These are phyloP conservation scores for Martensiomyces pterosporus DNA, from an alignment of 192 early-diverging fungal genomes.

Conservation along the genomic window DNA sequence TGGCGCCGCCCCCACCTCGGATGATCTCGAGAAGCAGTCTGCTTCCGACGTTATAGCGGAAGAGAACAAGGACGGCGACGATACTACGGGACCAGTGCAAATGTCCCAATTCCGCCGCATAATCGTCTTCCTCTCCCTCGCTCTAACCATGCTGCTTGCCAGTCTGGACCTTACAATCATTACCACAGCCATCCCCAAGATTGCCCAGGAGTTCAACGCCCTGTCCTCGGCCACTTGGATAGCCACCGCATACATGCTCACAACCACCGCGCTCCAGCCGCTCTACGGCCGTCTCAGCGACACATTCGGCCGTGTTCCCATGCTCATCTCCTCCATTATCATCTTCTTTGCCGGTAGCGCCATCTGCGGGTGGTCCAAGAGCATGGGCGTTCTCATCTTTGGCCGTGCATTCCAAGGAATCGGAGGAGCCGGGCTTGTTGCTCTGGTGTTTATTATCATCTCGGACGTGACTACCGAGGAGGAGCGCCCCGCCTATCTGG, in stretches of 20 bases:
- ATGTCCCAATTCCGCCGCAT: conserved; percentile 20
- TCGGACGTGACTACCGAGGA: conserved; percentile 54
- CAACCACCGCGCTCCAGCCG: conserved; percentile 70
- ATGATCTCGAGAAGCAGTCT: conserved; percentile 1
- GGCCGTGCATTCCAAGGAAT: conserved; percentile 62
- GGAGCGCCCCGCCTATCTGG: conserved; percentile 26
- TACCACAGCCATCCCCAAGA: conserved; percentile 57
- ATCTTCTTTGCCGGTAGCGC: conserved; percentile 55
- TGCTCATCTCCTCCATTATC: conserved; percentile 51
- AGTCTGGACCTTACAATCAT: conserved; percentile 62
- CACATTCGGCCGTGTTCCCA: conserved; percentile 70
- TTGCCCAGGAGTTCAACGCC: conserved; percentile 53
- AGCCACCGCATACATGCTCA: conserved; percentile 64
- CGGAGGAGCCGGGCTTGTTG: conserved; percentile 64
- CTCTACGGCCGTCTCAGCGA: conserved; percentile 76
- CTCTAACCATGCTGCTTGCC: conserved; percentile 55
- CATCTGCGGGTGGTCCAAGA: conserved; percentile 50
- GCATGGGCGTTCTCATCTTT: conserved; percentile 63
- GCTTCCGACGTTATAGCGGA: not conserved
- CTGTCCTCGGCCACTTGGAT: conserved; percentile 72
- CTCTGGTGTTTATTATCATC: conserved; percentile 62
- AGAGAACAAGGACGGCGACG: not conserved
- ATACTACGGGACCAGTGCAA: not conserved
- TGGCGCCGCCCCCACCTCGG: not conserved
- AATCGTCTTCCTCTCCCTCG: conserved; percentile 37